A percentile compares a stretch with the other conserved stretches of the same genome.
phyloP scores from a whole-genome alignment of 495 filamentous ascomycete genomes.

The Aspergillus campestris region DNA sequence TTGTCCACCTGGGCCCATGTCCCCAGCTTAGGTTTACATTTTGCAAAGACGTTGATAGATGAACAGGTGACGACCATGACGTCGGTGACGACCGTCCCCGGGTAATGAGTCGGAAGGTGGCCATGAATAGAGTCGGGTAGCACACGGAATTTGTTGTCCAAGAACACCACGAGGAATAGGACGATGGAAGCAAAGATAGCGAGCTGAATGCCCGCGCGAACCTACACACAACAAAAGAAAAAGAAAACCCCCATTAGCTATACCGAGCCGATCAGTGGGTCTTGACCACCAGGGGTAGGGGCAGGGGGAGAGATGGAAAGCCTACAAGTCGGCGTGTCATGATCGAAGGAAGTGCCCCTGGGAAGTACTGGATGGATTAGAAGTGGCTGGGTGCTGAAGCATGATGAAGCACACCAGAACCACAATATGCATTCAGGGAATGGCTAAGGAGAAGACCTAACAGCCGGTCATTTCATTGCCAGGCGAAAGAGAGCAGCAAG shows the following conservation, averaged over 20 bases:
- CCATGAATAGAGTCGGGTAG: constrained; percentile 75
- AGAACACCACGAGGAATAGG: constrained; percentile 60
- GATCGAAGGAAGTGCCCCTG: constrained; percentile 23
- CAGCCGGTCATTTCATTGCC: constrained; percentile 16
- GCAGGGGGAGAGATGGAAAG: not conserved
- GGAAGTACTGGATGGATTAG: constrained; percentile 23
- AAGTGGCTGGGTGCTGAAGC: constrained; percentile 15
- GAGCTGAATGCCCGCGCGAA: constrained; percentile 80
- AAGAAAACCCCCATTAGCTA: constrained; percentile 1
- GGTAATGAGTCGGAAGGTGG: constrained; percentile 72
- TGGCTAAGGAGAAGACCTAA: constrained; percentile 25
- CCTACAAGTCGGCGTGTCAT: constrained; percentile 44
- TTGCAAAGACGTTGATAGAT: constrained; percentile 62
- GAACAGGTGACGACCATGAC: constrained; percentile 76
- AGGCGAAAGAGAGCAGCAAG: too few species aligned
- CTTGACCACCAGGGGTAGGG: not conserved
- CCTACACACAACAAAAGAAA: constrained; percentile 21
- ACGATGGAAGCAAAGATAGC: constrained; percentile 55
- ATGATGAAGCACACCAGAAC: constrained; percentile 12
- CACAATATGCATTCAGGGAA: constrained; percentile 7
- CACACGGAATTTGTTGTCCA: constrained; percentile 75
- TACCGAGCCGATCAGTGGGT: not conserved
- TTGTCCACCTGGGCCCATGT: constrained; percentile 85
- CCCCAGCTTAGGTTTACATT: constrained; percentile 67
- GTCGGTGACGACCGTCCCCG: constrained; percentile 79